Base-by-base conservation (phyloP, 2,329 filamentous ascomycete genomes). In the Penicillium sp. region DNA sequence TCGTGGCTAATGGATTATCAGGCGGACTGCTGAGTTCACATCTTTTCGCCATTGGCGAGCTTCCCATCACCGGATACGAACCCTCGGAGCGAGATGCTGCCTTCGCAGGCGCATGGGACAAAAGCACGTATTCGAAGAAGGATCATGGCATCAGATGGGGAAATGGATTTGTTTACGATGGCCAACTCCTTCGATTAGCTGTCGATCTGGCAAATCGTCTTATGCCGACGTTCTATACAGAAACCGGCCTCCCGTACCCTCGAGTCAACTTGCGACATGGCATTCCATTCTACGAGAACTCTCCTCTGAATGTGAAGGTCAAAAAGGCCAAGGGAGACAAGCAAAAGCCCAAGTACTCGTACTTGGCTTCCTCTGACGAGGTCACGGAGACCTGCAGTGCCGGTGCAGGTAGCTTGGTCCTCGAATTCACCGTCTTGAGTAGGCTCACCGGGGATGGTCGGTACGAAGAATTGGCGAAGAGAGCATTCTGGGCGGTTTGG, bases 401-500 rank as follows among this genome's bases (percentile, higher is more conserved):
- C 1, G 94, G 94, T 39, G 94, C 94, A n/a, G 94, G 92, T 48
- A 97, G 92, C 69, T 78, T 99, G 24, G 90, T 96, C 2, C 81
- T 99, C 1, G 94, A 99, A 68, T 96, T 97, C 61, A 89, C 91
- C 0, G 90, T 92, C 0, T 78, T 99, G 42, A 96, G 91, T 65
- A 84, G 94, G 22, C 78, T 99, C 42, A 95, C 90, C 0, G 90
- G 89, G 10, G 90, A 97, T 67, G 76, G 81, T 9, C 84, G 89
- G n/a, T 99, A 95, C 63, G 94, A 99, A 70, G 84, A 88, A 64
- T 80, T 89, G 14, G 92, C 90, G 0, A 97, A 97, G 71, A 80
- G 89, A 50, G 92, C 94, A 0, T 99, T 99, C 65, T 96, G 92
- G 91, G 88, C 92, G 22, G 90, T 99, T n/a, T 99, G 94, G 94